phyloP scores from a whole-genome alignment of 1,284 basidiomycete species.

The Microstroma glucosiphilum region DNA sequence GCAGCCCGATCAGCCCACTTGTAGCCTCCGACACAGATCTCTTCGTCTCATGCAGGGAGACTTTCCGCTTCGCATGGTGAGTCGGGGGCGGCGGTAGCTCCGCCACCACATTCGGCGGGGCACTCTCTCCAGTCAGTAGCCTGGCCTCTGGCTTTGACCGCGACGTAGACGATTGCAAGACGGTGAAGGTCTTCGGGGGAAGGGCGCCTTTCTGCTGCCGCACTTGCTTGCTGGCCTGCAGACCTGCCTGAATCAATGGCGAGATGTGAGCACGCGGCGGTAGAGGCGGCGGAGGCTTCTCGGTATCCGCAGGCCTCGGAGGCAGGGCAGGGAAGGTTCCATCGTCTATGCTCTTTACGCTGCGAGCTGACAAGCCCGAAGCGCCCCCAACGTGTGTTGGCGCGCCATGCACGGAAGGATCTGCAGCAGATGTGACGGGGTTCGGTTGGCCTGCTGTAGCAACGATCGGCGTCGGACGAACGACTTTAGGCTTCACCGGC shows the following conservation, averaged over 20 bases:
- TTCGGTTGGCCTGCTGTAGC: constrained; percentile 10
- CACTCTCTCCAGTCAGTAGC: constrained; percentile 10
- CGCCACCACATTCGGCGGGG: constrained; percentile 1
- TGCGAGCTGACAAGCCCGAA: not conserved
- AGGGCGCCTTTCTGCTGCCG: constrained; percentile 38
- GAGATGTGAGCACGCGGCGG: constrained; percentile 39
- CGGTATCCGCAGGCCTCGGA: constrained; percentile 20
- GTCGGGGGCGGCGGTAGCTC: constrained; percentile 17
- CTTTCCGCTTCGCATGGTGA: constrained; percentile 28
- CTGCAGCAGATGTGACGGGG: not conserved
- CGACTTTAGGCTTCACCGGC: constrained; percentile 38
- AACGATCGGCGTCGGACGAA: constrained; percentile 39
- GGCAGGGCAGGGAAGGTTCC: constrained; percentile 24
- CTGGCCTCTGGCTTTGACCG: constrained; percentile 17
- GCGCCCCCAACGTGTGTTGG: not conserved
- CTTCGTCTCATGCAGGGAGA: constrained; percentile 17
- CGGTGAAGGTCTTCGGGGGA: constrained; percentile 49
- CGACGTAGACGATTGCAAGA: constrained; percentile 36
- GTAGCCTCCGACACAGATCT: constrained; percentile 5
- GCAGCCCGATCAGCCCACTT: constrained; percentile 8
- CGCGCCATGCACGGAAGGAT: not conserved
- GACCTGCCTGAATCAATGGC: constrained; percentile 49
- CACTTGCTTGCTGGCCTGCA: constrained; percentile 45
- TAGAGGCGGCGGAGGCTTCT: constrained; percentile 34
- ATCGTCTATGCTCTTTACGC: constrained; percentile 4